Base-by-base conservation (phyloP, 2,329 filamentous ascomycete species). In the Aspergillus sp. region DNA sequence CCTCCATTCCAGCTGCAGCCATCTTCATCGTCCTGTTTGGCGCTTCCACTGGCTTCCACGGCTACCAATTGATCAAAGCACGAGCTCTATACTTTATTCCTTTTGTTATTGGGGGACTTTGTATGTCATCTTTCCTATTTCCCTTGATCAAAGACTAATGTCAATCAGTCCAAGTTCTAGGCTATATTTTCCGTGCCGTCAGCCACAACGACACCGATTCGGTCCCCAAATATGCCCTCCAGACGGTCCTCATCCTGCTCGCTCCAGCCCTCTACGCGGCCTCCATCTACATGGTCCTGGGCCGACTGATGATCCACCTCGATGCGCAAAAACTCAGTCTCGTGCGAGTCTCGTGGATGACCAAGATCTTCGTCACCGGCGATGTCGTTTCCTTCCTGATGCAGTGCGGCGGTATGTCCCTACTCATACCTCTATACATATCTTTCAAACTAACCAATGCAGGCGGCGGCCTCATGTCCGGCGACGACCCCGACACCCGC, bases 111-210 rank as follows among this genome's bases (percentile, higher is more conserved):
- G 66, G 80, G 6, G 57, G 61, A 23, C 15, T 56, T 14, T 66
- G 66, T 68, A 33, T 31, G 66, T 63, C 21, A 2, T 15, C 3
- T 7, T 15, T 9, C 25, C 44, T 3, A 17, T 6, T 27, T 6
- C 21, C 6, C 40, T 25, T 23, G 17, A 15, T 9, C 7, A 6
- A 3, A 33, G 4, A 17, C 27, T 44, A 45, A 37, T 17, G 2
- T 14, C 40, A 6, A 14, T 4, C 6, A 83, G 80, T 84, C 69
- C 80, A 85, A 62, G 62, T 67, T 6, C 62, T 73, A 40, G 71
- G 71, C 40, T 72, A 73, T 45, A 59, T 68, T 12, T 67, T 64
- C 35, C 68, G 70, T 17, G 48, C 40, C 53, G 43, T 50, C n/a
- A 51, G 58, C n/a, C 27, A 56, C 19, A 33, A 58, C 17, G 44